Evolutionary conservation across 2,329 filamentous ascomycete species (phyloP), one percentile per base, ranked within the genome.

Genomic region (Penicillium sp.): DNA sequence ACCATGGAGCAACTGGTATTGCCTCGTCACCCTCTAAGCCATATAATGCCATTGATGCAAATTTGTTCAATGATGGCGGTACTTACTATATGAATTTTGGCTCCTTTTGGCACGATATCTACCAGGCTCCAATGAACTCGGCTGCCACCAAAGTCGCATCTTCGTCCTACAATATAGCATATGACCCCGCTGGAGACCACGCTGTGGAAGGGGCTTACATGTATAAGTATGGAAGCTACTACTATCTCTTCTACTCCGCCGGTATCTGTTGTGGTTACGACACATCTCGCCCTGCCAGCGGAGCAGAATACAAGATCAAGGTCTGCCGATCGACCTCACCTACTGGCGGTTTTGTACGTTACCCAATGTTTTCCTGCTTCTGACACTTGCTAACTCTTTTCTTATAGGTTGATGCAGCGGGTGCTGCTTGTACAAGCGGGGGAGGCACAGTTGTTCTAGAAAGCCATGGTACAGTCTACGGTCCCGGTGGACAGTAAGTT

Each of bases 101-200:
- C 24, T 87, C 84, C 13, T 90, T 88, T 78, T 90, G 86, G 85
- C 70, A 74, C 7, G 82, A 85, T 65, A 78, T 89, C 56, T 87
- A 83, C 73, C 82, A 85, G 66, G 82, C 84, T 1, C 67, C 75
- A 35, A 79, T 89, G 67, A 66, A 67, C 22, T 62, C 66, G 3
- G 62, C 61, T 1, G 74, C 74, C 5, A 66, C 67, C 2, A 70
- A 66, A 37, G 61, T 66, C 3, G 63, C 68, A 1, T 66, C 67
- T 1, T 65, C 70, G 11, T 70, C 79, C 0, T 72, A 77, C 55
- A 79, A 85, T 50, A 72, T 88, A 49, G 79, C 81, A 2, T 86
- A 80, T 69, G 77, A 85, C 43, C 70, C 79, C 0, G 73, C 70
- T 1, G 80, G 79, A 2, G 71, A 70, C 0, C 81, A 84, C 61